Base-by-base conservation (phyloP, 2,329 filamentous ascomycete genomes). In the Colletotrichum paranaense region DNA sequence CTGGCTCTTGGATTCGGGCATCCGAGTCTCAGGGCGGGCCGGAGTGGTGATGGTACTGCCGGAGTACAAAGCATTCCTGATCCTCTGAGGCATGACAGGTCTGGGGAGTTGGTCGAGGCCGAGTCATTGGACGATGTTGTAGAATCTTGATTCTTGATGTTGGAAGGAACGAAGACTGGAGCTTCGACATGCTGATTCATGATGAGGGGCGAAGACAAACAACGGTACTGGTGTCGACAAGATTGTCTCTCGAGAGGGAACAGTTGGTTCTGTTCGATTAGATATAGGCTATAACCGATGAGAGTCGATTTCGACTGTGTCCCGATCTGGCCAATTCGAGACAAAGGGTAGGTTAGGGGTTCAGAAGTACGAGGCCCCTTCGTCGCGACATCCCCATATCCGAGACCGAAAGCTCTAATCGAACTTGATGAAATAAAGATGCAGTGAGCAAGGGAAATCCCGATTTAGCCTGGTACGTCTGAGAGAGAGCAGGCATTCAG, bases 171-270 rank as follows among this genome's bases (percentile, higher is more conserved):
- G n/a, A 71, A 66, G 19, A 35, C 26, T 19, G 46, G 46, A 46
- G 60, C 67, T 65, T 73, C 24, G n/a, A 65, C 70, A 35, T 70
- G 46, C 19, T 52, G 60, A 22, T 73, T 38, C 70, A 73, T 62
- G 35, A 3, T 24, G 53, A 38, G 30, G n/a, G 12, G 22, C 42
- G 26, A n/a, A 19, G 22, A 11, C 53, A 42, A 24, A 14, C 22
- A 1, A 24, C 14, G 55, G 59, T 26, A 60, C 22, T 12, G 6
- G 6, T n/a, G 28, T 22, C 32, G 12, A n/a, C 3, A 14, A 16
- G 16, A 53, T 22, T 42, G 38, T 19, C 7, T 30, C n/a, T 4
- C 14, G 26, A 24, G 16, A 19, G 4, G 16, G 4, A 24, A 49
- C 3, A 19, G 30, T 14, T 28, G 64, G 49, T 22, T 35, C 26